Conservation (phyloP, 441 rosid genomes). For the Euphorbia celastroides region DNA sequence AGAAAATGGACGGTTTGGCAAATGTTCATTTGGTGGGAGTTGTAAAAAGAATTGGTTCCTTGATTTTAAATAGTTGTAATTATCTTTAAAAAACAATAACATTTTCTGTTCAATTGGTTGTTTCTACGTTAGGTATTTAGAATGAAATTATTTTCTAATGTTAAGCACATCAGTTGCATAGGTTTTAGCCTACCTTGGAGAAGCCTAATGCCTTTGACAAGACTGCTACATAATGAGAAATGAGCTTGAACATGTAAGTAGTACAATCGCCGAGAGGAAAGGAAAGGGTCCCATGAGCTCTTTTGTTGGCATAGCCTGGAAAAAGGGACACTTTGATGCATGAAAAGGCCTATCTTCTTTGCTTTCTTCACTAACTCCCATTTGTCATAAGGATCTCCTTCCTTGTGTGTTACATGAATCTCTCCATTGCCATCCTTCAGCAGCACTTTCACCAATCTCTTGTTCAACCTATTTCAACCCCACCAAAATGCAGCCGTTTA, state of each 20-base stretch:
- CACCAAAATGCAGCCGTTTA: slow-evolving; percentile 1
- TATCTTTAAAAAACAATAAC: too few species aligned
- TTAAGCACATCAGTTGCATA: too few species aligned
- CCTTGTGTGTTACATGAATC: slow-evolving; percentile 35
- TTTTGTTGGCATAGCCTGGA: slow-evolving; percentile 32
- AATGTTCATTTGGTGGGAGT: too few species aligned
- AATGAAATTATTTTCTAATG: too few species aligned
- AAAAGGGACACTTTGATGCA: slow-evolving; percentile 24
- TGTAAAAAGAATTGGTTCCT: too few species aligned
- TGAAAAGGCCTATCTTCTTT: slow-evolving; percentile 27
- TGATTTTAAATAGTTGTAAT: too few species aligned
- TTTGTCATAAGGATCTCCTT: slow-evolving; percentile 30
- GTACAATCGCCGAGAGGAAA: slow-evolving; percentile 25
- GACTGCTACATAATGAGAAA: not conserved
- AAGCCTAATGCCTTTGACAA: too few species aligned
- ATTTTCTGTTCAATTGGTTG: too few species aligned
- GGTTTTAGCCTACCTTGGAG: too few species aligned
- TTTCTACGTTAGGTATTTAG: too few species aligned
- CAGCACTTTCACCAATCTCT: slow-evolving; percentile 26
- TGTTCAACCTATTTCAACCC: slow-evolving; percentile 27
- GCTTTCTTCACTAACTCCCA: slow-evolving; percentile 36
- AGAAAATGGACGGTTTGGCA: too few species aligned
- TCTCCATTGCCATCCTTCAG: slow-evolving; percentile 24
- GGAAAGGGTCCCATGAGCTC: slow-evolving; percentile 24
- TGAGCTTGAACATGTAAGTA: slow-evolving; percentile 32